Evolutionary conservation across 257 asterid species (phyloP), one percentile per base, ranked within the genome.

Genomic region (Prunella vulgaris): DNA sequence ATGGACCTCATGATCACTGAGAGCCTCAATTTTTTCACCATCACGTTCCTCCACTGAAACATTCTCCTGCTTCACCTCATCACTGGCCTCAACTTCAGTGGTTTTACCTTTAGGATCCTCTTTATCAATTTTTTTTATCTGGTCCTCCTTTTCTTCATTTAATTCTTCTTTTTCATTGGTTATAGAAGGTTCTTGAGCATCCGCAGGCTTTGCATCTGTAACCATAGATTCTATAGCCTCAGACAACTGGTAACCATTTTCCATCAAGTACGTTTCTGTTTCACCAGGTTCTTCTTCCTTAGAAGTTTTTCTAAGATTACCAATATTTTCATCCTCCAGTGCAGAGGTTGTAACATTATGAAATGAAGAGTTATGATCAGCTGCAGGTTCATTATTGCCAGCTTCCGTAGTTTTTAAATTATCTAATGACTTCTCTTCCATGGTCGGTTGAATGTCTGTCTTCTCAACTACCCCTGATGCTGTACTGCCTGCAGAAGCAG

Each of bases 11-110:
- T 80, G 80, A 79, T 85, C 84, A 67, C 76, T 65, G 69, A 80
- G 64, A 30, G 78, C 86, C 74, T 83, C 87, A 62, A 79, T 75
- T 77, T 73, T 81, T 37, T 81, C 89, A 60, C 72, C 87, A 77
- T 66, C 84, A 64, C 42, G 78, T 67, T 79, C 88, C 35, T 78
- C 92, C 20, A 78, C 24, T 46, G 76, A 77, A 63, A 74, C 66
- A 78, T 76, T 79, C 69, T 65, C 75, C 69, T 60, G 81, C 64
- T 82, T 83, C 69, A 42, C 70, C 77, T 71, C 67, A 72, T 59
- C 80, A 64, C 67, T 67, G 17, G 60, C 82, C 54, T 70, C 86
- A 64, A 73, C 74, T 74, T 59, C 73, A 59, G 24, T 53, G 56
- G 60, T 63, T 57, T 60, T 82, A 60, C 64, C 66, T 21, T 49